phyloP scores from a whole-genome alignment of 305 asterid species.

The Fraxinus ornus region DNA sequence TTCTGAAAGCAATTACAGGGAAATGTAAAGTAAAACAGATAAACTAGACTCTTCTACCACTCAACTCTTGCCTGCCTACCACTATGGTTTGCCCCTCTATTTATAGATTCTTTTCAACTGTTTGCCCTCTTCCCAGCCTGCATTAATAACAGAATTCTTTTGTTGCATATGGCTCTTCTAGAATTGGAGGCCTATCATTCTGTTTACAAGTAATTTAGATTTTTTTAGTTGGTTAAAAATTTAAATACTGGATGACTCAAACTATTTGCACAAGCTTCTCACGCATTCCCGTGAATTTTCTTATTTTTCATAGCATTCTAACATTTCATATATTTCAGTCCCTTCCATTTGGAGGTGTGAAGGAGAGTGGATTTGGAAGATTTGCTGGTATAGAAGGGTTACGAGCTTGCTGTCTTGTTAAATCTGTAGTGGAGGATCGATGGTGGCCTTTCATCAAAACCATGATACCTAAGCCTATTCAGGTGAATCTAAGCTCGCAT shows the following conservation, averaged over 20 bases:
- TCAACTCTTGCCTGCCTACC: neutral
- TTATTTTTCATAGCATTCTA: constrained; percentile 9
- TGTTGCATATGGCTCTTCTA: neutral
- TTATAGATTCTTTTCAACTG: neutral
- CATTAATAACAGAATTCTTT: neutral
- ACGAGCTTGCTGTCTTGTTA: constrained; percentile 93
- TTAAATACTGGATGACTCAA: neutral
- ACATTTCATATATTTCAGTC: constrained; percentile 50
- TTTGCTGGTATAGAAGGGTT: constrained; percentile 94
- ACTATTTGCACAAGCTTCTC: neutral
- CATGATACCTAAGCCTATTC: constrained; percentile 91
- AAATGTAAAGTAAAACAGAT: neutral
- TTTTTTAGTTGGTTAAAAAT: neutral
- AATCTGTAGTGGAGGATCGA: constrained; percentile 89
- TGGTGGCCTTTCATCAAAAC: constrained; percentile 96
- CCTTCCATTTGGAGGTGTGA: constrained; percentile 96
- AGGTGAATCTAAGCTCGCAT: constrained; percentile 40
- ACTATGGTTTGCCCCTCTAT: neutral
- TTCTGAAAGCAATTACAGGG: neutral
- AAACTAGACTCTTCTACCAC: neutral
- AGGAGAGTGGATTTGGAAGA: constrained; percentile 97
- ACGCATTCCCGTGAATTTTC: neutral
- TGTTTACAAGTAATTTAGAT: too few relatives aligned
- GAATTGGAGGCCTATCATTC: neutral
- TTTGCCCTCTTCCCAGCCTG: neutral